Conservation (phyloP, 306 rosid genomes). For the Hippophae rhamnoides region DNA sequence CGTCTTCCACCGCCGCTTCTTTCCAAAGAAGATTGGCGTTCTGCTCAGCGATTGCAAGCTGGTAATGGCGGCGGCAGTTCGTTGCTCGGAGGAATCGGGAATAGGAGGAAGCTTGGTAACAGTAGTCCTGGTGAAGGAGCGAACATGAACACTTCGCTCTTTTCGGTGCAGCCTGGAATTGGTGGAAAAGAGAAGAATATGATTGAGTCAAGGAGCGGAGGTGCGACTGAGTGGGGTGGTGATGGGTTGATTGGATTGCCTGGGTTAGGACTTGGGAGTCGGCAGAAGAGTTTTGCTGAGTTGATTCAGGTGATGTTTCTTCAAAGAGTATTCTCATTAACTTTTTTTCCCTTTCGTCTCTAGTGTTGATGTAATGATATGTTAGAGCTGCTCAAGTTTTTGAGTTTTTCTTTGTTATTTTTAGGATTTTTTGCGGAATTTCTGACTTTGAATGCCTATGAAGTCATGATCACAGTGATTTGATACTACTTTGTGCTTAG, state of each 20-base stretch:
- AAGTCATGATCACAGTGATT: too few species aligned
- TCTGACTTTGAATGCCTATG: too few species aligned
- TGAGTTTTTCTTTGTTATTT: too few species aligned
- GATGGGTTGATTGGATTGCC: constrained; percentile 46
- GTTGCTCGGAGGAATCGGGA: constrained; percentile 31
- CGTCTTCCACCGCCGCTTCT: constrained; percentile 44
- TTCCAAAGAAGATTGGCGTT: constrained; percentile 50
- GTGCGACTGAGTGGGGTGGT: constrained; percentile 30
- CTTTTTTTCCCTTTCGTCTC: too few species aligned
- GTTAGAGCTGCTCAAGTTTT: neutral
- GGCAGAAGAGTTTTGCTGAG: constrained; percentile 39
- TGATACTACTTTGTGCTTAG: too few species aligned
- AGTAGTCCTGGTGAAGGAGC: constrained; percentile 12
- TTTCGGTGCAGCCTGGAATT: constrained; percentile 34
- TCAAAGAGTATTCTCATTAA: neutral
- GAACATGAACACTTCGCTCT: constrained; percentile 20
- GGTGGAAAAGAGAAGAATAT: constrained; percentile 24
- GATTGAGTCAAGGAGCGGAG: neutral
- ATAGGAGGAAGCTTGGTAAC: constrained; percentile 25
- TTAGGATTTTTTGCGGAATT: too few species aligned
- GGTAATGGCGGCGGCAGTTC: constrained; percentile 27
- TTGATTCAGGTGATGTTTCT: constrained; percentile 31
- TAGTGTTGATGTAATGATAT: neutral
- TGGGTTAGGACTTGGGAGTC: constrained; percentile 35
- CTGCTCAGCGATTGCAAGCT: constrained; percentile 33